These are phyloP conservation scores for Magnusiomyces tetraspermus DNA, from an alignment of 1,139 yeast species.

Conservation along the genomic window DNA sequence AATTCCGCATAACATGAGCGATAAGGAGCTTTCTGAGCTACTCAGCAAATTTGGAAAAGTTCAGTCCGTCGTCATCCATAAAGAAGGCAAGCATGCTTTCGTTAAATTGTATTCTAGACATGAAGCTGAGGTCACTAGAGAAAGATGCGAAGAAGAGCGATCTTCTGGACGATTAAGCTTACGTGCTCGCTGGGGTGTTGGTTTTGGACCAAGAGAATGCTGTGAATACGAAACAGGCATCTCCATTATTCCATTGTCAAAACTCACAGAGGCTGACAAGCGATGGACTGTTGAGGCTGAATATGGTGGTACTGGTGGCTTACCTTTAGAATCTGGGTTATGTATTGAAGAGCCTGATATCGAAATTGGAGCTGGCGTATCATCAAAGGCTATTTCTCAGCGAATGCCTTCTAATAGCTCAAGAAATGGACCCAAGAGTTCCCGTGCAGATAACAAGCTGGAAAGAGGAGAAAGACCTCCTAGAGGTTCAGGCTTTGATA, in stretches of 20 bases:
- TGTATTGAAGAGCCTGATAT: conserved; percentile 96
- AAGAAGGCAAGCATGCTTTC: conserved; percentile 89
- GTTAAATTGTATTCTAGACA: conserved; percentile 91
- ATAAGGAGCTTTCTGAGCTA: conserved; percentile 47
- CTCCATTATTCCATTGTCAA: conserved; percentile 72
- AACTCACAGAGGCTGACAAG: conserved; percentile 89
- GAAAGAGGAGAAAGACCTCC: neutral
- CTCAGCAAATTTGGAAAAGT: conserved; percentile 90
- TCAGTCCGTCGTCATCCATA: conserved; percentile 79
- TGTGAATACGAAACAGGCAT: conserved; percentile 89
- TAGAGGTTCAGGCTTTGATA: conserved; percentile 3
- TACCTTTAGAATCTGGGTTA: conserved; percentile 69
- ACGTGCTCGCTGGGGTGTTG: conserved; percentile 96
- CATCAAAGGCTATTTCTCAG: conserved; percentile 68
- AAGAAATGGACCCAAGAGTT: conserved; percentile 76
- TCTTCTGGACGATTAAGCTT: conserved; percentile 45
- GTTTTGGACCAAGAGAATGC: conserved; percentile 97
- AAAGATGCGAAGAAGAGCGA: conserved; percentile 41
- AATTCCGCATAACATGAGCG: conserved; percentile 75
- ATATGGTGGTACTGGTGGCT: conserved; percentile 97
- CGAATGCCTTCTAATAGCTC: conserved; percentile 47
- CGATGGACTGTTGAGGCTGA: conserved; percentile 85
- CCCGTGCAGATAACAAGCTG: conserved; percentile 23
- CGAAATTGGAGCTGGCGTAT: conserved; percentile 88
- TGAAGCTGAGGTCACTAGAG: conserved; percentile 73